Evolutionary conservation across 345 rosid genomes (phyloP).

Genomic region (Eucalyptus shirleyi): DNA sequence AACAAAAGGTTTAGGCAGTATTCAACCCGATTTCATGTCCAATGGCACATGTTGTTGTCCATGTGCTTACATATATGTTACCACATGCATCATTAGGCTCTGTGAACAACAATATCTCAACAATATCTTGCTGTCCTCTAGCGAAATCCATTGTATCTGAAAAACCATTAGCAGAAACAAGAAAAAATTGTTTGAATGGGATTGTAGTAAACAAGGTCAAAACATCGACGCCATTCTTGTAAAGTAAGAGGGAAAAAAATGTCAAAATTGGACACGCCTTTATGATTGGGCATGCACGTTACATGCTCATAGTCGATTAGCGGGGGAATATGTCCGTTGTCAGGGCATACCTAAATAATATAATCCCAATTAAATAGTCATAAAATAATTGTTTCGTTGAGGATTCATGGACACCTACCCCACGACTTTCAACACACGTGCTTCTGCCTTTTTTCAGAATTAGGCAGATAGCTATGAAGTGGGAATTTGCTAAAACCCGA

Average conservation of each 20-base stretch:
- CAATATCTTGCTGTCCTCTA: not conserved
- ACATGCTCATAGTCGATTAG: not conserved
- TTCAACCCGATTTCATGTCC: not conserved
- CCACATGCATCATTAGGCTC: not conserved
- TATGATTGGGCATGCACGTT: not conserved
- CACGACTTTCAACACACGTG: not conserved
- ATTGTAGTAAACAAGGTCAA: not conserved
- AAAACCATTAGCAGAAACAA: not conserved
- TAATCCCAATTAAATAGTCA: not conserved
- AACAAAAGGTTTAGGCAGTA: not conserved
- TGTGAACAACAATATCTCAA: not conserved
- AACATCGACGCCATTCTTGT: not conserved
- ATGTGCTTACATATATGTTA: not conserved
- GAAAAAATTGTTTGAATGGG: not conserved
- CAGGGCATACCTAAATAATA: not conserved
- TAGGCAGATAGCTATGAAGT: not conserved
- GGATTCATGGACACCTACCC: not conserved
- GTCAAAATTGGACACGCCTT: not conserved
- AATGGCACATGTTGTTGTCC: not conserved
- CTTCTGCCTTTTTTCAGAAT: not conserved
- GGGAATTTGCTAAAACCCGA: not conserved
- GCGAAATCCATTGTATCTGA: not conserved
- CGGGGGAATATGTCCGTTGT: not conserved
- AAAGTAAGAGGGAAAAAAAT: not conserved
- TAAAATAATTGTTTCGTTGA: not conserved